phyloP scores from a whole-genome alignment of 345 rosid genomes.

The Rubroshorea leprosula region DNA sequence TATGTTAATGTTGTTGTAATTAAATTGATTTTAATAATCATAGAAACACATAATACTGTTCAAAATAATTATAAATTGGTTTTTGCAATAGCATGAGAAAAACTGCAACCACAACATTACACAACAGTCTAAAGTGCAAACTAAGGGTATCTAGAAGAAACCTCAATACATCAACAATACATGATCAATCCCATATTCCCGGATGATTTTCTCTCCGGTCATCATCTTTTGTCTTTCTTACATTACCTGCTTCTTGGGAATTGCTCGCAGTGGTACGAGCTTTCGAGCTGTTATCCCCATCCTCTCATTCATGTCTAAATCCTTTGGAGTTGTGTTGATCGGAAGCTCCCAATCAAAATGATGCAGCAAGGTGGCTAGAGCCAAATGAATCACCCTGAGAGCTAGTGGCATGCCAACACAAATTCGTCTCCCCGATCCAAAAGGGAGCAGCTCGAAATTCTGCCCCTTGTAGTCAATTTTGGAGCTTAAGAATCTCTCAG shows the following conservation, averaged over 20 bases:
- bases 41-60: no score
- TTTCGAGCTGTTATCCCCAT: constrained; percentile 29
- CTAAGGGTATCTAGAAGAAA: no score
- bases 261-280: constrained; percentile 27
- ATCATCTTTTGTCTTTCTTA: no score
- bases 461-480: constrained; percentile 19
- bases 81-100: no score
- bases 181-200: no score
- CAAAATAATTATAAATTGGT: no score
- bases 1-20: no score
- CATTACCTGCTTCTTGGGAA: constrained; percentile 19
- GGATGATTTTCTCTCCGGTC: no score
- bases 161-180: no score
- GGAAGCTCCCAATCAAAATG: constrained; percentile 34
- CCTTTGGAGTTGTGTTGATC: constrained; percentile 17
- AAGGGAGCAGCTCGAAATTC: constrained; percentile 20
- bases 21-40: no score
- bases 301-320: constrained; percentile 30
- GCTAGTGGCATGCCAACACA: constrained; percentile 26
- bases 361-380: constrained; percentile 24
- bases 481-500: constrained; percentile 25
- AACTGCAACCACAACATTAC: no score
- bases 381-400: constrained; percentile 11
- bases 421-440: constrained; percentile 30
- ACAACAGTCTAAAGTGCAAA: no score